Evolutionary conservation across 2,329 filamentous ascomycete species (phyloP), one percentile per base, ranked within the genome.

Genomic region (Clonostachys rhizophaga): DNA sequence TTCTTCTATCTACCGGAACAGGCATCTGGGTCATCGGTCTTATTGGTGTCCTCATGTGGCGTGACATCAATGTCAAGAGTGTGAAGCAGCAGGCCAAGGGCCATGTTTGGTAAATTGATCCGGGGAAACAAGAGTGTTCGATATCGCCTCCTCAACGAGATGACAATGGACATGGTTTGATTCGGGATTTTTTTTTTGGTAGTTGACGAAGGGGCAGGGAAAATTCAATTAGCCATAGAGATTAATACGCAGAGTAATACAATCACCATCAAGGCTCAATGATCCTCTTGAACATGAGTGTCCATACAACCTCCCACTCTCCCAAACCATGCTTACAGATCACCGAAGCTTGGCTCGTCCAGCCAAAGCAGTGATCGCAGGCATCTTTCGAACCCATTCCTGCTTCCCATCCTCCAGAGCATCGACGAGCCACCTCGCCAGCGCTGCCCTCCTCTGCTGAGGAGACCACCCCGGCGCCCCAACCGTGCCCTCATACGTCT

Each of bases 1-100:
- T 67, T 40, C 77, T 80, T 72, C 61, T 78, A 45, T 30, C 17
- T n/a, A 30, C 34, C 30, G 42, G 42, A 14, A 30, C 42, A 7
- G 11, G 14, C 9, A 34, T 34, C n/a, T 43, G 42, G 42, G 14
- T 43, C 13, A 72, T 78, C 41, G 58, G 61, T 5, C 58, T 60
- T 53, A 49, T 51, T 30, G 62, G 58, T 40, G 56, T 56, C 14
- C 60, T 59, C 49, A 51, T 76, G 17, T 79, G 75, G 75, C 66
- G 70, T 51, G 69, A 81, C 54, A 70, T 79, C 49, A 71, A 73
- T 51, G 62, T 81, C 14, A 71, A 66, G 48, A 63, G 70, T 20
- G 58, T 67, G n/a, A 67, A 66, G 55, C 69, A 71, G 9, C 24
- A 30, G 24, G 24, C 24, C n/a, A 62, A 64, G 44, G 64, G 68